phyloP scores from a whole-genome alignment of 768 basidiomycete species.

The Trichaptum fuscoviolaceum region DNA sequence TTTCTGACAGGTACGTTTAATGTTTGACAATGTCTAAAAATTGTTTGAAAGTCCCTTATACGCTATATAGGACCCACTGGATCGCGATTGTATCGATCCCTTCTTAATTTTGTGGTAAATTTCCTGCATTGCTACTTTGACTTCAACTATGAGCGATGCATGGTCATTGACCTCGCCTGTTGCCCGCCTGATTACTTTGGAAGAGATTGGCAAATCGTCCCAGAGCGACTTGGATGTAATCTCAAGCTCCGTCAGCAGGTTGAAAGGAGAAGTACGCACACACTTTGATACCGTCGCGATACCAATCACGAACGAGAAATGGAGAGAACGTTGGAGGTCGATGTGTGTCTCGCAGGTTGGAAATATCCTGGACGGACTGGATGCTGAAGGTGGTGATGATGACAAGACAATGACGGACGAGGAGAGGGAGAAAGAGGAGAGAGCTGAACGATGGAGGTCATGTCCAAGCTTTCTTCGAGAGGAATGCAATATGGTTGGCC shows the following conservation, averaged over 20 bases:
- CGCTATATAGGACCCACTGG: background rate
- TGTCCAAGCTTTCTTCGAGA: slow-evolving; percentile 72
- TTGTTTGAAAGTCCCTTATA: background rate
- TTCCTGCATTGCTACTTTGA: background rate
- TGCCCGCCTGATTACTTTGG: slow-evolving; percentile 23
- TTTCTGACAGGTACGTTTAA: background rate
- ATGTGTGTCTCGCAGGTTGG: slow-evolving; percentile 73
- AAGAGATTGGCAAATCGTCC: slow-evolving; percentile 35
- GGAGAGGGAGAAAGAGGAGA: slow-evolving; percentile 43
- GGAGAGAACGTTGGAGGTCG: slow-evolving; percentile 82
- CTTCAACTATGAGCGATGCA: slow-evolving; percentile 12
- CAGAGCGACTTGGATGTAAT: slow-evolving; percentile 13
- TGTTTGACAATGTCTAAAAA: background rate
- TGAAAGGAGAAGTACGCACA: slow-evolving; percentile 45
- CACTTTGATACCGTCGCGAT: slow-evolving; percentile 74
- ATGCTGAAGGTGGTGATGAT: slow-evolving; percentile 33
- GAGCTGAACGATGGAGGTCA: slow-evolving; percentile 84
- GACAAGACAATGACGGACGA: slow-evolving; percentile 27
- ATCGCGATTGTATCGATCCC: background rate
- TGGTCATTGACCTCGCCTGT: slow-evolving; percentile 22
- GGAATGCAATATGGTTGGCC: slow-evolving; percentile 84
- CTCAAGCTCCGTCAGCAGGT: slow-evolving; percentile 46
- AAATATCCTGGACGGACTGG: slow-evolving; percentile 23
- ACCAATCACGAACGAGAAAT: slow-evolving; percentile 84
- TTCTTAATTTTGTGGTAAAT: background rate